Evolutionary conservation across 2,329 filamentous ascomycete genomes (phyloP).

Genomic region (Neofusicoccum sp.): DNA sequence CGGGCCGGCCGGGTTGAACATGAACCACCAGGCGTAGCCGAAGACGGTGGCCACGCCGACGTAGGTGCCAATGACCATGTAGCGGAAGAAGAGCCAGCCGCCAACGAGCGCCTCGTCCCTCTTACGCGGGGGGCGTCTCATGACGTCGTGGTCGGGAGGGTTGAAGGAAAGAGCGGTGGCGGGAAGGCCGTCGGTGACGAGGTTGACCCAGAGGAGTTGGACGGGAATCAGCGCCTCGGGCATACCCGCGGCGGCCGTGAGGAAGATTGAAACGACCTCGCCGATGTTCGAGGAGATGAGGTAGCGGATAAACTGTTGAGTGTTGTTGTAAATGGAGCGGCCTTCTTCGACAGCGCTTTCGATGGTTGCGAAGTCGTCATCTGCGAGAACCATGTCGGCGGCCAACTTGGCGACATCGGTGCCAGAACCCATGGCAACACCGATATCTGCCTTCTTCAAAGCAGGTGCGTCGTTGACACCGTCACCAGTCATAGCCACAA

Average conservation of each 20-base stretch:
- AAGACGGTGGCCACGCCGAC: slow-evolving; percentile 93
- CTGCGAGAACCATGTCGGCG: slow-evolving; percentile 96
- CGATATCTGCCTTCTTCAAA: slow-evolving; percentile 97
- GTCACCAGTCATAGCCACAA: slow-evolving; percentile 98
- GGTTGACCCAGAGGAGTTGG: slow-evolving; percentile 96
- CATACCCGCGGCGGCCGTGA: slow-evolving; percentile 95
- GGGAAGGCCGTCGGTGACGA: slow-evolving; percentile 94
- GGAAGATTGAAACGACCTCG: slow-evolving; percentile 97
- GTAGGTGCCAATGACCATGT: slow-evolving; percentile 93
- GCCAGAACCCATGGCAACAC: slow-evolving; percentile 96
- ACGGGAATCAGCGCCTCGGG: slow-evolving; percentile 96
- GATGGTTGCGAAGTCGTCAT: slow-evolving; percentile 99
- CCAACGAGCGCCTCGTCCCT: slow-evolving; percentile 89
- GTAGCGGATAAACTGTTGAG: slow-evolving; percentile 98
- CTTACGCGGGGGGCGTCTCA: slow-evolving; percentile 88
- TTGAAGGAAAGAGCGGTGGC: slow-evolving; percentile 97
- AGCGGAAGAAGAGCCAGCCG: slow-evolving; percentile 96
- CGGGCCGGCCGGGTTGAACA: slow-evolving; percentile 87
- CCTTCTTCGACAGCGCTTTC: slow-evolving; percentile 95
- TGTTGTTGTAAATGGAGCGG: slow-evolving; percentile 99
- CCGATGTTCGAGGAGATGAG: slow-evolving; percentile 99
- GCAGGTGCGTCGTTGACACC: slow-evolving; percentile 98
- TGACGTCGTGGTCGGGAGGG: slow-evolving; percentile 96
- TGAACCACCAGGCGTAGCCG: slow-evolving; percentile 99
- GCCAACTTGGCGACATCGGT: slow-evolving; percentile 96